Base-by-base conservation (phyloP, 2,329 filamentous ascomycete genomes). In the Pseudogymnoascus sp. region DNA sequence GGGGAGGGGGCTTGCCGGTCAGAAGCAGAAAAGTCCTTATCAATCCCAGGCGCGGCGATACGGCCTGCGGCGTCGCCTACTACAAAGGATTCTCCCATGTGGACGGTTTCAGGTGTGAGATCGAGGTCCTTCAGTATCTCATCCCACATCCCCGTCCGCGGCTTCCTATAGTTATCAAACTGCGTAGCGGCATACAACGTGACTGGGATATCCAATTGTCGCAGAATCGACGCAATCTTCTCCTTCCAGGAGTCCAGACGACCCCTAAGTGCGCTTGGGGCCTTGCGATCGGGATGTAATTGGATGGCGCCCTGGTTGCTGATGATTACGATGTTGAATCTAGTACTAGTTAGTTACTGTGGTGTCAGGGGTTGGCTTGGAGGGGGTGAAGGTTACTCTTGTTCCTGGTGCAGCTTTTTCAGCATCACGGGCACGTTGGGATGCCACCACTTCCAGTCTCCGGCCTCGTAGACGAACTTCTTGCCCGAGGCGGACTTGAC, bases 371-470 rank as follows among this genome's bases (percentile, higher is more conserved):
- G 76, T 5, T 11, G 40, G 16, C 1, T 11, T 18, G 3, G 16
- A 2, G 9, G n/a, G 25, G 46, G 14, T 8, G 31, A 28, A 3
- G 4, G n/a, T 53, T 76, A 90, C 83, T 87, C 91, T 68, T 95
- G 84, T 9, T 84, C 78, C 5, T 76, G 67, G 70, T 91, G 83
- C 1, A 97, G 79, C 64, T 86, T 78, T 67, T 82, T 84, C 16
- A 99, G 74, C 61, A 78, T 84, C 0, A 75, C 76, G 0, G 91
- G 91, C 0, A 97, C 89, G 16, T 77, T 80, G 12, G 76, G 69
- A 73, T 96, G 79, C 91, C 92, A 97, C 95, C 95, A 99, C 74
- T 90, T 91, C 95, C 95, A 99, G 73, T 97, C 93, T 3, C 80
- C 79, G 0, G 87, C 84, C 67, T 86, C 84, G 61, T 82, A 82